These are phyloP conservation scores for Drechslera avenae DNA, from an alignment of 2,329 filamentous ascomycete genomes.

Conservation along the genomic window DNA sequence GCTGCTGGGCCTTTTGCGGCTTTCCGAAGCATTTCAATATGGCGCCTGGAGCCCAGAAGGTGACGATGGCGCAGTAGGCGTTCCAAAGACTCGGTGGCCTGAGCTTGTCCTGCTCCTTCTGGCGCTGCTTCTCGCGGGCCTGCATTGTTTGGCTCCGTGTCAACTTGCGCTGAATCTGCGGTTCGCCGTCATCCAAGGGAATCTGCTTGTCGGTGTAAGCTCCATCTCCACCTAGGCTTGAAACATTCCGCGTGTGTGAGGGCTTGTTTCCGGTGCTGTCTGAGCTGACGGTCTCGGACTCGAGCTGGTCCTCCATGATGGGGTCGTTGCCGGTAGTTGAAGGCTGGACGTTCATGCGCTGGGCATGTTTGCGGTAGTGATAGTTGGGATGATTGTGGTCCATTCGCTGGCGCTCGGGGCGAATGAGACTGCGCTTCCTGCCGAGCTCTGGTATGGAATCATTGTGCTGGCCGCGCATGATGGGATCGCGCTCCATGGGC, in stretches of 20 bases:
- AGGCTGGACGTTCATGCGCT: conserved; percentile 86
- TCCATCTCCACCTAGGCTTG: conserved; percentile 44
- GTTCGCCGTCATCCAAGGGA: conserved; percentile 36
- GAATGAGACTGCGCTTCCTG: conserved; percentile 86
- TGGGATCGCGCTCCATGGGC: conserved; percentile 58
- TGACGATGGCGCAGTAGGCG: conserved; percentile 90
- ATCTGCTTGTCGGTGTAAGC: conserved; percentile 48
- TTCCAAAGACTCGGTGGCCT: conserved; percentile 90
- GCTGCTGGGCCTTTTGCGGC: conserved; percentile 80
- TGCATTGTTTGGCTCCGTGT: conserved; percentile 65
- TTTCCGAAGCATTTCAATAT: conserved; percentile 85
- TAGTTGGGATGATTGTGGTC: conserved; percentile 92
- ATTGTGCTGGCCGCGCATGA: conserved; percentile 51
- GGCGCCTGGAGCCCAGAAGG: conserved; percentile 91
- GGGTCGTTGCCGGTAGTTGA: conserved; percentile 94
- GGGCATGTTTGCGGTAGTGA: conserved; percentile 91
- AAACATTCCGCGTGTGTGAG: conserved; percentile 45
- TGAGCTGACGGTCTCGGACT: conserved; percentile 62
- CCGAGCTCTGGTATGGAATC: conserved; percentile 55
- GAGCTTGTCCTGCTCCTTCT: conserved; percentile 67
- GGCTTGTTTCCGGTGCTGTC: conserved; percentile 65
- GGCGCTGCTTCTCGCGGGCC: conserved; percentile 64
- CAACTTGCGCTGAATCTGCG: conserved; percentile 62
- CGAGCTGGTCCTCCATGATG: conserved; percentile 71
- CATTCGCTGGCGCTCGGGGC: conserved; percentile 85